Conservation (phyloP, 768 basidiomycete genomes). For the Hortiboletus flavorubellus region DNA sequence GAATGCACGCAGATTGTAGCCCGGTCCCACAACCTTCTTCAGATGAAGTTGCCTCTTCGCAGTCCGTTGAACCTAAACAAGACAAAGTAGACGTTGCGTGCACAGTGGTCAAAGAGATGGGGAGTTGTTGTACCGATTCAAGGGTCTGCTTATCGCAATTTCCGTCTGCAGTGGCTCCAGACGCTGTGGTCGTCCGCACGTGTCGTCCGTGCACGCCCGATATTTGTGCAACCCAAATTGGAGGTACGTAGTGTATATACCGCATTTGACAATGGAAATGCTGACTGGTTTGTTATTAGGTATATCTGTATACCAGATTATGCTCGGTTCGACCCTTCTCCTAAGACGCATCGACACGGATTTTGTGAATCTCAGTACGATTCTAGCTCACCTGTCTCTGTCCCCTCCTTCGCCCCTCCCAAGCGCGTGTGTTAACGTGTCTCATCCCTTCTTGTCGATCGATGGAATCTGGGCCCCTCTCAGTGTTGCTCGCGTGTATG, state of each 20-base stretch:
- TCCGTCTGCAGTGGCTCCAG: constrained; percentile 8
- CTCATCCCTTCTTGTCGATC: constrained; percentile 50
- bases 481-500: constrained; percentile 46
- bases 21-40: constrained; percentile 5
- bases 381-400: constrained; percentile 39
- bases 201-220: constrained; percentile 60
- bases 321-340: constrained; percentile 50
- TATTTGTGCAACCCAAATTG: constrained; percentile 64
- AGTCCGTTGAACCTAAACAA: background rate
- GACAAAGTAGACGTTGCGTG: constrained; percentile 1
- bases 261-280: background rate
- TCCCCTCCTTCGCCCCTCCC: constrained; percentile 33
- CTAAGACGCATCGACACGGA: constrained; percentile 76
- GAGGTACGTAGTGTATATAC: constrained; percentile 46
- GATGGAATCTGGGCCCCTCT: constrained; percentile 73
- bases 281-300: constrained; percentile 39
- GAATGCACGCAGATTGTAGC: constrained; percentile 10
- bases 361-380: constrained; percentile 64
- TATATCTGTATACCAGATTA: constrained; percentile 72
- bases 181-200: constrained; percentile 57
- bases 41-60: background rate
- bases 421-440: constrained; percentile 48
- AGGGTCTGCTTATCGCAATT: background rate
- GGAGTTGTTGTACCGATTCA: constrained; percentile 1
- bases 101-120: constrained; percentile 5